Conservation (phyloP, 2,329 filamentous ascomycete genomes). For the Aspergillus amoenus region DNA sequence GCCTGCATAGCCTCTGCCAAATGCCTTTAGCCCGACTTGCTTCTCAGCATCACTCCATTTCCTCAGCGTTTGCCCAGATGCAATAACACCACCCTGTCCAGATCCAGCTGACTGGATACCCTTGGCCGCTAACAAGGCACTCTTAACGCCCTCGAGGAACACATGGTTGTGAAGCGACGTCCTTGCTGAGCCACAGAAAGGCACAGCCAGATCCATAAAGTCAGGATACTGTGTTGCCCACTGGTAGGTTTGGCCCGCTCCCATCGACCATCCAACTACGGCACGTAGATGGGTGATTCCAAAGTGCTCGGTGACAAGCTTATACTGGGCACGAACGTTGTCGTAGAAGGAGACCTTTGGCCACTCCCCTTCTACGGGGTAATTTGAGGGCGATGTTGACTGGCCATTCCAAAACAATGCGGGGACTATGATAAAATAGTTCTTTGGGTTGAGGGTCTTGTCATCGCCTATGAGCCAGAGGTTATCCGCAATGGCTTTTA, state of each 20-base stretch:
- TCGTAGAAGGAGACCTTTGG: conserved; percentile 66
- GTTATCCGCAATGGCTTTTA: conserved; percentile 63
- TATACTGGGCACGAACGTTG: conserved; percentile 66
- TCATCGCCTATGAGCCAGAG: conserved; percentile 70
- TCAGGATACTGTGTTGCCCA: conserved; percentile 64
- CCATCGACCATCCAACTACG: conserved; percentile 71
- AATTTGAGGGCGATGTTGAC: conserved; percentile 67
- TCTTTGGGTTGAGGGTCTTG: conserved; percentile 63
- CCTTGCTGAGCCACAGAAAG: conserved; percentile 66
- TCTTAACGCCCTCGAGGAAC: conserved; percentile 65
- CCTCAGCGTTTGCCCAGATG: conserved; percentile 40
- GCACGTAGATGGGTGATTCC: conserved; percentile 60
- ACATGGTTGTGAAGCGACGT: conserved; percentile 68
- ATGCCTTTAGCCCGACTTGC: conserved; percentile 63
- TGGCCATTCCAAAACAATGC: conserved; percentile 70
- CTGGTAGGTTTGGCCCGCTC: conserved; percentile 64
- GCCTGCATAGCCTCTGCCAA: conserved; percentile 73
- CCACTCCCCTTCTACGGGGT: conserved; percentile 54
- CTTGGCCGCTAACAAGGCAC: conserved; percentile 59
- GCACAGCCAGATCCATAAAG: conserved; percentile 64
- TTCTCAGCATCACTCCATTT: conserved; percentile 56
- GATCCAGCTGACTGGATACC: conserved; percentile 54
- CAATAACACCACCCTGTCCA: conserved; percentile 45
- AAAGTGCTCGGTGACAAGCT: conserved; percentile 64
- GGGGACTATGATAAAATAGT: conserved; percentile 68